Percentiles rank a stretch among this genome's conserved stretches.
Conservation (phyloP, 1,139 yeast genomes). For the Geotrichum histeridarum region DNA sequence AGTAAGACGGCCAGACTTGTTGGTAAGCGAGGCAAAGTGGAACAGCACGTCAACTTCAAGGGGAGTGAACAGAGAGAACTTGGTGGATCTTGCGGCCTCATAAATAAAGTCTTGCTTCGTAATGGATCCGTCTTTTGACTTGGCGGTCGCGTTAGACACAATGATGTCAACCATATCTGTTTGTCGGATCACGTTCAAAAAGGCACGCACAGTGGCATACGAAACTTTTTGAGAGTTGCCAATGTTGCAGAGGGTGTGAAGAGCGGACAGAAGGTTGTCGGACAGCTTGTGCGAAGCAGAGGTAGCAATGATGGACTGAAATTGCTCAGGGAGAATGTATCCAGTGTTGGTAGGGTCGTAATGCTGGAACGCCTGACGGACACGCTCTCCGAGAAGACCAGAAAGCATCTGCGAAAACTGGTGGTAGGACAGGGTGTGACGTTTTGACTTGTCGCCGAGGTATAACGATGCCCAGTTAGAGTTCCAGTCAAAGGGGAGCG, state of each 20-base stretch:
- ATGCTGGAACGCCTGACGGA: conserved; percentile 43
- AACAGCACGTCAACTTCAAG: conserved; percentile 43
- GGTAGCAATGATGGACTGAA: conserved; percentile 38
- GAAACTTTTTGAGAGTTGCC: conserved; percentile 36
- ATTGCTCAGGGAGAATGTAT: conserved; percentile 41
- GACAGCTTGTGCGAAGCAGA: conserved; percentile 43
- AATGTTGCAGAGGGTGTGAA: conserved; percentile 40
- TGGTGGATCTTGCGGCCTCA: conserved; percentile 41
- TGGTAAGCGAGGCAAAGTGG: conserved; percentile 41
- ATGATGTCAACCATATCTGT: conserved; percentile 42
- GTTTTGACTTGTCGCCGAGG: conserved; percentile 38
- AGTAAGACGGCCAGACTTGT: conserved; percentile 36
- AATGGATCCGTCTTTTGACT: conserved; percentile 38
- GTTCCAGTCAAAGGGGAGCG: conserved; percentile 45
- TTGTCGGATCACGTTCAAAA: conserved; percentile 41
- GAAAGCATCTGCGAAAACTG: conserved; percentile 45
- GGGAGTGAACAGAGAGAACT: conserved; percentile 44
- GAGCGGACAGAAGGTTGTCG: conserved; percentile 37
- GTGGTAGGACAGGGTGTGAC: conserved; percentile 41
- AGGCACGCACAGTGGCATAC: conserved; percentile 44
- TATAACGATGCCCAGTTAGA: conserved; percentile 42
- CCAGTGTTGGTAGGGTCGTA: conserved; percentile 40
- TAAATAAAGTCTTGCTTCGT: conserved; percentile 39
- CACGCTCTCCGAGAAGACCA: conserved; percentile 45
- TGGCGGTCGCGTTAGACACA: conserved; percentile 36